Conservation (phyloP, 192 early-diverging fungal genomes). For the Linnemannia zychae region DNA sequence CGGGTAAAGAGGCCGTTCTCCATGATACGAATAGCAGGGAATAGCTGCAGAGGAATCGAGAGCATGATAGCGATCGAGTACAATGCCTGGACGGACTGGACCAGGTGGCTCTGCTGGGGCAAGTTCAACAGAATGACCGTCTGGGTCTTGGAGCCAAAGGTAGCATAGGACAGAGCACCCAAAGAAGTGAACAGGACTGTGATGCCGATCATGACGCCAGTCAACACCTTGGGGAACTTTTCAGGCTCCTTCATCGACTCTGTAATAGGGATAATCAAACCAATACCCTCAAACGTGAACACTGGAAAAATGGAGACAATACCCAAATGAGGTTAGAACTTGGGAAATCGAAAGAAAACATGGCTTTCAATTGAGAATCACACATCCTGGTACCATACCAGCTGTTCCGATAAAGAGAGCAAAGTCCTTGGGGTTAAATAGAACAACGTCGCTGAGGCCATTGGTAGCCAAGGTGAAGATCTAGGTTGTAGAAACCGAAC, state of each 20-base stretch:
- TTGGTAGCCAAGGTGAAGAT: slow-evolving; percentile 72
- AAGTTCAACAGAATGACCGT: slow-evolving; percentile 93
- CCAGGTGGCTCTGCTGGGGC: slow-evolving; percentile 74
- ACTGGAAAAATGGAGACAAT: slow-evolving; percentile 5
- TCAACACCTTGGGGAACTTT: slow-evolving; percentile 88
- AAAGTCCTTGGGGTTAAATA: slow-evolving; percentile 86
- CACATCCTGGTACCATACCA: slow-evolving; percentile 80
- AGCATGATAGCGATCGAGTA: slow-evolving; percentile 95
- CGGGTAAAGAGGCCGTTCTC: slow-evolving; percentile 88
- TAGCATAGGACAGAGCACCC: slow-evolving; percentile 86
- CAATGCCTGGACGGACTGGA: slow-evolving; percentile 81
- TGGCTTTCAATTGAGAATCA: background rate
- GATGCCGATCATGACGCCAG: slow-evolving; percentile 81
- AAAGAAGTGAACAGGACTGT: slow-evolving; percentile 85
- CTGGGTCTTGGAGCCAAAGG: slow-evolving; percentile 88
- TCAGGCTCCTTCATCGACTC: slow-evolving; percentile 94
- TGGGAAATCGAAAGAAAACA: background rate
- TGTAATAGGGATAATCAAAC: slow-evolving; percentile 80
- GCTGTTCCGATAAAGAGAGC: slow-evolving; percentile 96
- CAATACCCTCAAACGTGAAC: slow-evolving; percentile 52
- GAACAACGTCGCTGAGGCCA: slow-evolving; percentile 79
- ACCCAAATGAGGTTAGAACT: background rate
- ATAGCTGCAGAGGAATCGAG: slow-evolving; percentile 92
- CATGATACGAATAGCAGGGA: slow-evolving; percentile 94
- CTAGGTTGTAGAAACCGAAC: slow-evolving; percentile 2